Evolutionary conservation across 2,329 filamentous ascomycete species (phyloP), one percentile per base, ranked within the genome.

Genomic region (Colletotrichum chrysophilum): DNA sequence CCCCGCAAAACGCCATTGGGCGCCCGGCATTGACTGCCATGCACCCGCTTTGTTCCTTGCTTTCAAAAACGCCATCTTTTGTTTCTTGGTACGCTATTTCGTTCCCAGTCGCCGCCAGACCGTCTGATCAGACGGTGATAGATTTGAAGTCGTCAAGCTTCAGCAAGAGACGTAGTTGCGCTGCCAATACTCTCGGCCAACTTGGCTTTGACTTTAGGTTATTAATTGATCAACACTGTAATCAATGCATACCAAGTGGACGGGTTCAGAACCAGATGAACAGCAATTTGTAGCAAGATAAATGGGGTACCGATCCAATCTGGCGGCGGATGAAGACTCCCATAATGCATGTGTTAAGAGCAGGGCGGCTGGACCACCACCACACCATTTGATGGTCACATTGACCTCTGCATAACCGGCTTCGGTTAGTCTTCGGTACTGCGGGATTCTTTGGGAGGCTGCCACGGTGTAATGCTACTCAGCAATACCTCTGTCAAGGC

Each of bases 151-250:
- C 21, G 43, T 58, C 21, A 66, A 76, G 13, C 30, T 56, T 62
- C 43, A 81, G 71, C 82, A 78, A 69, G 83, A 73, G 79, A 87
- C 83, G 66, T 86, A 79, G 86, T 86, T 81, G 84, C 36, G 14
- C 14, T 26, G 56, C 70, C 70, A 66, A 68, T 52, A 43, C 32
- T 48, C 70, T 69, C 43, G 70, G 48, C 64, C 70, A 66, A 64
- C 70, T 74, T 76, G 74, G 65, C 74, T 66, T 34, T 2, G 10
- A 36, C 21, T 4, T 66, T 66, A 58, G 65, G 66, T 67, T 62
- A 75, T 75, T 71, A 70, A 76, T 48, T 66, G 74, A 74, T 62
- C 36, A 66, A 65, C 38, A n/a, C 18, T 70, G 26, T 43, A 70
- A 74, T 69, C 32, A 71, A 74, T 74, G 24, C 28, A 21, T 66